Base-by-base conservation (phyloP, 148 eudicot species). In the Vaccinium myrtillus region DNA sequence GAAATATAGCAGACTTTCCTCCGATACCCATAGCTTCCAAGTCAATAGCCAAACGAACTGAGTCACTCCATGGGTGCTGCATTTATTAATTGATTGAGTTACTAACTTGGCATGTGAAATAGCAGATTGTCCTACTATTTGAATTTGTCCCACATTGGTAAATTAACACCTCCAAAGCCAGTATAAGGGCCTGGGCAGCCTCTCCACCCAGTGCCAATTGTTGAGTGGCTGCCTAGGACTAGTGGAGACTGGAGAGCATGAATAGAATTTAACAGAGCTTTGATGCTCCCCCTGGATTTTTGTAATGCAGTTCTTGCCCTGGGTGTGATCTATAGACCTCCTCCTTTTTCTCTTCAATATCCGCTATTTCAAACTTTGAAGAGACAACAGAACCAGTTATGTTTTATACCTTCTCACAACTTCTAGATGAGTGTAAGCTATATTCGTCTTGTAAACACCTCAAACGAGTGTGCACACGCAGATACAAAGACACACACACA, bases 61-160 rank as follows among this genome's bases (percentile, higher is more conserved):
- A 89, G 81, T 91, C 93, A 85, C 98, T 95, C 99, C 99, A 97
- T 54, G 98, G 99, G 87, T 97, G 99, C 99, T 97, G 91, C 91
- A 84, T 25, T 49, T 18, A 83, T 58, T 46, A 81, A 69, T 46
- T 23, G 8, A 69, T 69, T 12, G 25, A 69, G 36, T 83, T 50
- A 83, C 79, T 84, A 56, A 46, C 43, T 14, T 4, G 36, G 27
- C 48, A 53, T 39, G 43, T 49, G 43, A 61, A 59, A 75, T 78
- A 36, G 30, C 49, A 2, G 12, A 80, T 82, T 25, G 8, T 53
- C 49, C 59, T 21, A 0, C 73, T 10, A 51, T 21, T 65, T 73
- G 18, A 71, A 55, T 12, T 71, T 43, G 15, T 9, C 54, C n/a
- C 46, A 4, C 5, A 43, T 43, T 43, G 6, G 46, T 43, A 53